Base-by-base conservation (phyloP, 139 green algal species). In the Chlorella sp. region DNA sequence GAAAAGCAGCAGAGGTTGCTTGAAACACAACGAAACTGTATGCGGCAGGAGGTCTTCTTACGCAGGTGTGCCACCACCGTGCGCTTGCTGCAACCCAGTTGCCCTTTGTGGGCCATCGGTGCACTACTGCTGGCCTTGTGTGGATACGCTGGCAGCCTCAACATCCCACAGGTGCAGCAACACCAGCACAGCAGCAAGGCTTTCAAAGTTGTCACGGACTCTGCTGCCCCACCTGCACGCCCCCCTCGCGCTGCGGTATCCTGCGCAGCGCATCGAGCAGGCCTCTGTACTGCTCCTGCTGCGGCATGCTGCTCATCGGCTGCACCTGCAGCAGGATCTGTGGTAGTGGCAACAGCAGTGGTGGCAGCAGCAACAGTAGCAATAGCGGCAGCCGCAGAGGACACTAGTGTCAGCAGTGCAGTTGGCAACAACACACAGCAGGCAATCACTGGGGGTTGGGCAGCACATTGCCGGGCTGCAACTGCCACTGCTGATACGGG, bases 301-400 rank as follows among this genome's bases (percentile, higher is more conserved):
- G 33, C 1, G 80, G 73, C 22, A 75, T 0, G 10, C 35, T 73
- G 32, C 66, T 81, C 72, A 87, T 73, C 29, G 70, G 59, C 71
- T 88, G 82, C 30, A 91, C 80, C 69, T 89, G 83, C 23, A 84
- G 72, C 5, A 91, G 70, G 34, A 89, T 91, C 83, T 89, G 83
- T 32, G 72, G 5, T 62, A 51, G 35, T 22, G 42, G 35, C 14
- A 34, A 49, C 2, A 50, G 5, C n/a, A 30, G 3, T 35, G 22
- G 20, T 10, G 42, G 10, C 17, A 17, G 17, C 10, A 55, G 42
- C 10, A 10, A 26, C 42, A 10, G 17, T 55, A 26, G 42, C 42
- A n/a, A n/a, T n/a, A n/a, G n/a, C n/a, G n/a, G n/a, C n/a, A n/a
- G n/a, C n/a, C n/a, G n/a, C 27, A 3, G 31, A 36, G 17, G 24